These are phyloP conservation scores for Piloderma croceum DNA, from an alignment of 768 basidiomycete genomes.

Conservation along the genomic window DNA sequence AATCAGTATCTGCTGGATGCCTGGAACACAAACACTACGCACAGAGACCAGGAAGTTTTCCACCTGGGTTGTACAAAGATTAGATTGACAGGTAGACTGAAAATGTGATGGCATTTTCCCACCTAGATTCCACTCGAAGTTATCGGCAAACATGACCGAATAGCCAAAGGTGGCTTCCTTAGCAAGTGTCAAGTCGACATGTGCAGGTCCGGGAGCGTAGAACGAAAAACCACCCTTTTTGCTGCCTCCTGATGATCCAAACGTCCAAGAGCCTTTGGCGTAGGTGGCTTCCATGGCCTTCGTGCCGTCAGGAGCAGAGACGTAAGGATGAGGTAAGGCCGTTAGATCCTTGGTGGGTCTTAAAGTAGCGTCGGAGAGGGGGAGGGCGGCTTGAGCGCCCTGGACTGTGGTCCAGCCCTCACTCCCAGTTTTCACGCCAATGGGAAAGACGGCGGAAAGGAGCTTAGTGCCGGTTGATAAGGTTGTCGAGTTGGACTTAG, in stretches of 20 bases:
- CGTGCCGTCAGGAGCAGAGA: conserved; percentile 46
- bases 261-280: conserved; percentile 54
- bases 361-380: conserved; percentile 43
- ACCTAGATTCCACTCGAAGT: neutral
- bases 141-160: neutral
- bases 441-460: conserved; percentile 39
- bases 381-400: conserved; percentile 26
- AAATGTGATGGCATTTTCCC: conserved; percentile 22
- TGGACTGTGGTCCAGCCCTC: conserved; percentile 46
- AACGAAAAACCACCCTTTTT: conserved; percentile 63
- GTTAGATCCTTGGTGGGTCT: conserved; percentile 34
- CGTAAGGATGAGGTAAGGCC: conserved; percentile 36
- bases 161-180: conserved; percentile 62
- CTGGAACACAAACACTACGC: conserved; percentile 20
- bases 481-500: conserved; percentile 3
- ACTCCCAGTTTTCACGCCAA: conserved; percentile 15
- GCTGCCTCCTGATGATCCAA: conserved; percentile 31
- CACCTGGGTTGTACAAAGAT: conserved; percentile 62
- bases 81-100: conserved; percentile 58
- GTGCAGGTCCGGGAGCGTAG: conserved; percentile 56
- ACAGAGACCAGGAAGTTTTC: conserved; percentile 73
- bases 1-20: conserved; percentile 5
- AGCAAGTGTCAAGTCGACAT: conserved; percentile 50
- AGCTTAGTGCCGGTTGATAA: conserved; percentile 7
- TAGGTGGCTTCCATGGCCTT: conserved; percentile 47